Conservation (phyloP, 116 monocot species). For the Papilionanthe hybrid region DNA sequence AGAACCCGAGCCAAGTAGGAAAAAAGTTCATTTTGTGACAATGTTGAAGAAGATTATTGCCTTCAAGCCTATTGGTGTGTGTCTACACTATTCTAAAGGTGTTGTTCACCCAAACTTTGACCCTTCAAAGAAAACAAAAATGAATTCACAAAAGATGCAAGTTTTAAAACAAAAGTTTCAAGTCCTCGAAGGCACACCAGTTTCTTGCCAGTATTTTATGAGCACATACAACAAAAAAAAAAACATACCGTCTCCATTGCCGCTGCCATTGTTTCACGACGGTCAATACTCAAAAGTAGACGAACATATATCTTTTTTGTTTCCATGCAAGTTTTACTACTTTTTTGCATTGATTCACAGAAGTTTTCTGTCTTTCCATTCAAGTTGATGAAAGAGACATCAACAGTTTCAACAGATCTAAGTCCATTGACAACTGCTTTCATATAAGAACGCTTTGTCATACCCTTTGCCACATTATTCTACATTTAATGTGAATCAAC, state of each 20-base stretch:
- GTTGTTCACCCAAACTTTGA: too few species aligned
- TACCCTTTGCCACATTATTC: constrained; percentile 87
- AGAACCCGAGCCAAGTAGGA: too few species aligned
- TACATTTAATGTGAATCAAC: constrained; percentile 14
- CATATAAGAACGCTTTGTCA: constrained; percentile 89
- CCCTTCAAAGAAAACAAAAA: too few species aligned
- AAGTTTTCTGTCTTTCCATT: constrained; percentile 12
- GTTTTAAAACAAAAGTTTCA: too few species aligned
- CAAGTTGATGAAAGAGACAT: constrained; percentile 44
- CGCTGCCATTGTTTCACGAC: constrained; percentile 74
- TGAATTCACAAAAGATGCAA: too few species aligned
- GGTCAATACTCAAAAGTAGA: constrained; percentile 88
- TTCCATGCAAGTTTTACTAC: constrained; percentile 10
- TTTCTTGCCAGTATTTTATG: neutral
- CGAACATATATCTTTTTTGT: constrained; percentile 71
- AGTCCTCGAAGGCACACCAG: neutral
- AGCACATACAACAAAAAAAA: neutral
- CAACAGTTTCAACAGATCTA: constrained; percentile 54
- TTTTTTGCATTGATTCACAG: constrained; percentile 11
- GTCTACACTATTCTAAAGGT: too few species aligned
- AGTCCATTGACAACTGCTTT: constrained; percentile 86
- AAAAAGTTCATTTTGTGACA: too few species aligned
- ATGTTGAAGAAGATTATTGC: too few species aligned
- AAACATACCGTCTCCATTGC: constrained; percentile 84
- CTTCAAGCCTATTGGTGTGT: too few species aligned